Base-by-base conservation (phyloP, 1,284 basidiomycete species). In the Ustilago bromivora region DNA sequence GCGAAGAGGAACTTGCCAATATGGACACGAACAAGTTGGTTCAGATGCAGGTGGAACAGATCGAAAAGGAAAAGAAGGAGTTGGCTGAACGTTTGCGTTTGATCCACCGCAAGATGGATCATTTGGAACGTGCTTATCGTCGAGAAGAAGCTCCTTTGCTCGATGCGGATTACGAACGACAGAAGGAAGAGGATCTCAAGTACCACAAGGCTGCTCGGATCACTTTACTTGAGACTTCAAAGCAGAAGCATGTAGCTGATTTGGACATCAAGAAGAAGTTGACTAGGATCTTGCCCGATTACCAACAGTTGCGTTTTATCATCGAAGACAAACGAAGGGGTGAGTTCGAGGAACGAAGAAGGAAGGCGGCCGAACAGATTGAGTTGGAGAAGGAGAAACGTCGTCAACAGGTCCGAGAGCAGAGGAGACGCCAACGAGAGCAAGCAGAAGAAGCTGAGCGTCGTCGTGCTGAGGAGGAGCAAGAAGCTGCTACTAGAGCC, bases 31-130 rank as follows among this genome's bases (percentile, higher is more conserved):
- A 94, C 83, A 92, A 92, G 76, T 90, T 99, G 72, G 93, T 98
- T 86, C 91, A 91, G 61, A 91, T 98, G 81, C 95, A 98, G 87
- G 84, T 85, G 19, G 80, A 83, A 61, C 84, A 85, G 64, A 95
- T 98, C 59, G 96, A 98, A 88, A 98, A 97, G 88, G 96, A 98
- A 88, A 97, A 97, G 90, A 92, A 92, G 82, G 93, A 96, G 80
- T 89, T 94, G 77, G 90, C 90, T 75, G 93, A 96, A 83, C 91
- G 92, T 32, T 89, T 98, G 70, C 92, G 95, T 41, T 91, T 96
- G 76, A 90, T 93, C 61, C 88, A 92, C 66, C 98, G 98, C 88
- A 93, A 95, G 36, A 91, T 98, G 82, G 96, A 99, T 85, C 96
- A 99, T 87, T 87, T 94, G 84, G 96, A 99, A 88, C 94, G 97